Percentiles rank a stretch among this genome's conserved stretches.
Conservation (phyloP, 345 rosid genomes). For the Gossypium bickii region DNA sequence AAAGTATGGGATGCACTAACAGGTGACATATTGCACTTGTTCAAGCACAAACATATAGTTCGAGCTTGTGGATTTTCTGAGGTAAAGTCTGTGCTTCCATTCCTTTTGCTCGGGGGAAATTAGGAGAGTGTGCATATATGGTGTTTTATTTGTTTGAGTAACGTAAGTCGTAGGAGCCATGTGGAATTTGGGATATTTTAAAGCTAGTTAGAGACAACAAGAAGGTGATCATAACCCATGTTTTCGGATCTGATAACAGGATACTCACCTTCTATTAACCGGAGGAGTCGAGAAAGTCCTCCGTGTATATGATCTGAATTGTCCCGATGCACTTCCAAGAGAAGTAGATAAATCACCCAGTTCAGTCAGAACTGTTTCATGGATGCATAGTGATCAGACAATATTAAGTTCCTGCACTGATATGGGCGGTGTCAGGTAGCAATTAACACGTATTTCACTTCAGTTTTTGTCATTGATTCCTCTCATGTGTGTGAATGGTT, state of each 20-base stretch:
- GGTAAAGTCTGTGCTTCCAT: conserved; percentile 29
- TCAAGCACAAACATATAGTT: conserved; percentile 91
- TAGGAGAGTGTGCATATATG: not conserved
- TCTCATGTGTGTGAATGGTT: too few species aligned
- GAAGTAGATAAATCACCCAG: conserved; percentile 81
- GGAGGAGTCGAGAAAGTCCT: conserved; percentile 92
- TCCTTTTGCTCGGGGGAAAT: not conserved
- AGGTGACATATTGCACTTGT: conserved; percentile 76
- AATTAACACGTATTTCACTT: too few species aligned
- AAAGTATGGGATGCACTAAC: conserved; percentile 89
- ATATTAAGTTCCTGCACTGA: conserved; percentile 88
- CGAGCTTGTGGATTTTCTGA: conserved; percentile 87
- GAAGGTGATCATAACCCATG: too few species aligned
- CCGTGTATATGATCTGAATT: conserved; percentile 80
- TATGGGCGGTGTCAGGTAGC: conserved; percentile 81
- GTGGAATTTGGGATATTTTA: not conserved
- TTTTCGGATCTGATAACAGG: conserved; percentile 35
- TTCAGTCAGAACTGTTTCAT: conserved; percentile 79
- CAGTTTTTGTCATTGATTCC: too few species aligned
- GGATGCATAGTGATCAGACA: conserved; percentile 98
- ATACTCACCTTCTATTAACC: conserved; percentile 71
- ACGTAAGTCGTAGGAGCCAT: too few species aligned
- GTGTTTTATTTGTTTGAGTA: too few species aligned
- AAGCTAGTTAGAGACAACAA: not conserved
- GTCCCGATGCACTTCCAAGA: conserved; percentile 80